Conservation (phyloP, 129 eudicot genomes). For the Ambrosia artemisiifolia region DNA sequence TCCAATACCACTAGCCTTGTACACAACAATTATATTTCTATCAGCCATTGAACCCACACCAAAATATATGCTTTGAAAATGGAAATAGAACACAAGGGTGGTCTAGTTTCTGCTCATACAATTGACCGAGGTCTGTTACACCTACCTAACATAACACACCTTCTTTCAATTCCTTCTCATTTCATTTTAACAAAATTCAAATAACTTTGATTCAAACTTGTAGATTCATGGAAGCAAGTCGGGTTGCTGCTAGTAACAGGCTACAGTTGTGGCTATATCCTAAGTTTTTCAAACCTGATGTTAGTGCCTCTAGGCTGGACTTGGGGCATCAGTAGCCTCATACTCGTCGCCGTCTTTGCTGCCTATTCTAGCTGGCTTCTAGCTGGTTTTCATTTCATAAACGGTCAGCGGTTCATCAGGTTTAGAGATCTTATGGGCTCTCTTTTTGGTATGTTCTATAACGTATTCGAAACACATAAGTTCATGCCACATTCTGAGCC, state of each 20-base stretch:
- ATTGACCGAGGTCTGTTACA: slow-evolving; percentile 42
- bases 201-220: neutral
- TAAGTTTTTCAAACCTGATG: slow-evolving; percentile 53
- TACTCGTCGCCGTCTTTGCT: slow-evolving; percentile 35
- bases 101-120: slow-evolving; percentile 51
- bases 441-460: slow-evolving; percentile 39
- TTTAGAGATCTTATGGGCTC: slow-evolving; percentile 60
- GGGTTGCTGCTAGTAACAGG: slow-evolving; percentile 52
- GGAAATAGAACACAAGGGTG: slow-evolving; percentile 34
- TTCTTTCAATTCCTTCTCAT: slow-evolving; percentile 1
- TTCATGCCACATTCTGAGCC: neutral
- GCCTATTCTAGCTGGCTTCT: slow-evolving; percentile 57
- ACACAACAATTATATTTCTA: slow-evolving; percentile 16
- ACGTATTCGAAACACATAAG: neutral
- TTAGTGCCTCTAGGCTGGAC: slow-evolving; percentile 60
- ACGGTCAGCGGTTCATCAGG: slow-evolving; percentile 59
- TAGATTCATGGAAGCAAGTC: slow-evolving; percentile 69
- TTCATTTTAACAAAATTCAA: neutral
- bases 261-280: slow-evolving; percentile 54
- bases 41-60: slow-evolving; percentile 8
- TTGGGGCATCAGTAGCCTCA: slow-evolving; percentile 48
- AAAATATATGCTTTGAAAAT: slow-evolving; percentile 5
- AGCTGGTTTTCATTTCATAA: slow-evolving; percentile 55
- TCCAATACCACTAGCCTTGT: slow-evolving; percentile 11
- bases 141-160: slow-evolving; percentile 9